Conservation (phyloP, 2,329 filamentous ascomycete species). For the Tolypocladium nubicola region DNA sequence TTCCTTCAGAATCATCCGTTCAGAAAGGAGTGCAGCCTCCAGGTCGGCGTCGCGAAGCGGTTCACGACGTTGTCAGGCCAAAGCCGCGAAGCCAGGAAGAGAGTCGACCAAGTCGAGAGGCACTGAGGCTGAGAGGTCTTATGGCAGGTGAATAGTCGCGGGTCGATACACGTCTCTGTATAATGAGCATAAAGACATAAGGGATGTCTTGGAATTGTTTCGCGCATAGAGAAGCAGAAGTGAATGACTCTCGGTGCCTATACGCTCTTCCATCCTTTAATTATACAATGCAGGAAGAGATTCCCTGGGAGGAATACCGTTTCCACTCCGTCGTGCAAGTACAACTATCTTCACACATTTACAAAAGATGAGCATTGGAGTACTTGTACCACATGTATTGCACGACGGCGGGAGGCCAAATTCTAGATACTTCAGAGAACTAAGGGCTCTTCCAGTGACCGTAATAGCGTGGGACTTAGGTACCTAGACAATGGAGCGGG, state of each 20-base stretch:
- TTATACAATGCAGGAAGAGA: not conserved
- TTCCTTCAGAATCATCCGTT: conserved; percentile 11
- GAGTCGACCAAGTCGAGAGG: not conserved
- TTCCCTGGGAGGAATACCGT: not conserved
- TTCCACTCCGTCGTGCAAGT: too few relatives aligned
- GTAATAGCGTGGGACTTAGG: too few relatives aligned
- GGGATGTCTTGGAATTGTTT: not conserved
- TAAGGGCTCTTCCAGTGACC: too few relatives aligned
- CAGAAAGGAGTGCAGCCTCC: not conserved
- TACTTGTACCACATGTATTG: too few relatives aligned
- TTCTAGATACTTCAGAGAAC: too few relatives aligned
- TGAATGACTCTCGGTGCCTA: not conserved
- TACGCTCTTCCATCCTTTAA: not conserved
- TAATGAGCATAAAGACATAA: not conserved
- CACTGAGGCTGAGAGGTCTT: not conserved
- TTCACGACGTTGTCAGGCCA: not conserved
- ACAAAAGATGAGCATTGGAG: too few relatives aligned
- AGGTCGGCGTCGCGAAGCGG: not conserved
- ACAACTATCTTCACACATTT: too few relatives aligned
- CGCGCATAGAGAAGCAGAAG: not conserved
- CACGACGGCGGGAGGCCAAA: too few relatives aligned
- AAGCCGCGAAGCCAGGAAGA: not conserved
- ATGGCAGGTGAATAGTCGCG: not conserved
- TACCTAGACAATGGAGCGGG: too few relatives aligned
- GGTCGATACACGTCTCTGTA: not conserved